Conservation (phyloP, 345 rosid species). For the Dimocarpus longan region DNA sequence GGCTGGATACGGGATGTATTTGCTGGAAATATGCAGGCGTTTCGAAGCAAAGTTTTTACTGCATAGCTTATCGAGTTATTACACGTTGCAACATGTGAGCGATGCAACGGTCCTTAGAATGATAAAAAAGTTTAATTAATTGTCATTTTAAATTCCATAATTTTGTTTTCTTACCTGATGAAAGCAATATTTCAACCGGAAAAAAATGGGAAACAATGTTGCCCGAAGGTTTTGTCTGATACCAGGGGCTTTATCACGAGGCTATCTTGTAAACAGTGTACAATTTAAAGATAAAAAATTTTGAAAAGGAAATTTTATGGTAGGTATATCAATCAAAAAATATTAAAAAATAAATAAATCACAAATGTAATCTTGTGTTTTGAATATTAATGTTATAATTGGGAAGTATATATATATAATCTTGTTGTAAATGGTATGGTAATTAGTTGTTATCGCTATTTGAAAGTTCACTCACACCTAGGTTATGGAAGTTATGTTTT, state of each 20-base stretch:
- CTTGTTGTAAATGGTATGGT: background rate
- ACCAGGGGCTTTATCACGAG: background rate
- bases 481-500: too few species aligned
- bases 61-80: conserved; percentile 12
- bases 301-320: background rate
- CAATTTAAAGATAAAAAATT: background rate
- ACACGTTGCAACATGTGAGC: conserved; percentile 60
- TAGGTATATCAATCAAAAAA: too few species aligned
- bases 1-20: conserved; percentile 30
- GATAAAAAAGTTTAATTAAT: background rate
- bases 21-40: conserved; percentile 31
- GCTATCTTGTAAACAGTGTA: background rate
- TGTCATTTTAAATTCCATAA: background rate
- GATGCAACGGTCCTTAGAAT: conserved; percentile 44
- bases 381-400: background rate
- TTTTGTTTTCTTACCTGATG: background rate
- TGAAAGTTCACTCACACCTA: too few species aligned
- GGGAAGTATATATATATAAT: background rate
- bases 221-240: too few species aligned
- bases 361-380: background rate
- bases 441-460: too few species aligned
- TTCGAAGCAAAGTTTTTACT: conserved; percentile 28
- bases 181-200: too few species aligned
- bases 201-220: too few species aligned
- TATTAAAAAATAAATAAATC: too few species aligned